Base-by-base conservation (phyloP, 805 yeast species). In the Barnettozyma botsteinii region DNA sequence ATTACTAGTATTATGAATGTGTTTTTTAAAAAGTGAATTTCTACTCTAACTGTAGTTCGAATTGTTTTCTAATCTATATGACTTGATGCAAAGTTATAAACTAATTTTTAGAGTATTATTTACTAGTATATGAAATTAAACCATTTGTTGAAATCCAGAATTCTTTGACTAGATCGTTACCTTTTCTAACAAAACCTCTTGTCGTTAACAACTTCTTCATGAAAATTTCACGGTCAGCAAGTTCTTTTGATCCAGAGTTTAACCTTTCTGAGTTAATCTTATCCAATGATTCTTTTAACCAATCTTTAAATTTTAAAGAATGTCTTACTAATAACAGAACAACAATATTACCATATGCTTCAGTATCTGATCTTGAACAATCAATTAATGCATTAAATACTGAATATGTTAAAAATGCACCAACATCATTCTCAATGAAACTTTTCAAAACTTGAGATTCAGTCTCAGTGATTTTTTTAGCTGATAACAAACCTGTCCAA, bases 121-220 rank as follows among this genome's bases (percentile, higher is more conserved):
- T 59, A 56, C 13, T 17, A 17, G 21, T 31, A 20, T 31, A 41
- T 34, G 56, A 51, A 5, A 69, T 59, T 38, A 77, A 56, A 1
- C 82, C 81, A 46, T 80, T 81, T 19, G 69, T 65, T 22, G 71
- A 68, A 18, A 81, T 59, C 89, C 89, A 83, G 59, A 81, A 78
- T 37, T 70, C 74, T 41, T 77, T 72, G 11, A 83, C 62, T 1
- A 78, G 66, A 17, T 71, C 77, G 36, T 75, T 71, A 3, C 81
- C 79, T 29, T 71, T 70, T 48, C 86, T 64, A 5, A 42, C 31
- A 30, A 75, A 75, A 2, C 89, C 89, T 51, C 87, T 70, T 1
- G 87, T 80, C 2, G 79, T 43, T 58, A 77, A 52, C 23, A 83
- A 49, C 53, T 77, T 79, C 47, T 72, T 77, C 17, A 77, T 55